Conservation (phyloP, 148 eudicot genomes). For the Limonium bicolor region DNA sequence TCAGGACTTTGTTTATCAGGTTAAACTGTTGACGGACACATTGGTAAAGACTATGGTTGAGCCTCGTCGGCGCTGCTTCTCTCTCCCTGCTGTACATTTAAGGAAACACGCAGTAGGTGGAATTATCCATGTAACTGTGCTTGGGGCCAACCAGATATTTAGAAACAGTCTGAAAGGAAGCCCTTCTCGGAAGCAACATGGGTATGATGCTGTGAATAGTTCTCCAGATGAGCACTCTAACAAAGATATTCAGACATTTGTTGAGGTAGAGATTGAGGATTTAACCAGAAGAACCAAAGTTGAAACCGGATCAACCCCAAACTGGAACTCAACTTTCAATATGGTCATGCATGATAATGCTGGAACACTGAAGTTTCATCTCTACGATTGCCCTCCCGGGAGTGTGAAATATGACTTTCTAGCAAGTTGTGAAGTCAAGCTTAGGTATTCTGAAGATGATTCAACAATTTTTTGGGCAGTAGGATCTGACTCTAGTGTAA, state of each 20-base stretch:
- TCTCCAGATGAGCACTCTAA: conserved; percentile 18
- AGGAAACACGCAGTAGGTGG: conserved; percentile 82
- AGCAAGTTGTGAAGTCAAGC: conserved; percentile 80
- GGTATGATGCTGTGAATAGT: conserved; percentile 14
- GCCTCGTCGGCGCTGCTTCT: conserved; percentile 78
- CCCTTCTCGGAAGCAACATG: conserved; percentile 31
- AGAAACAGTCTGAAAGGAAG: conserved; percentile 35
- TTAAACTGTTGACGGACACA: conserved; percentile 60
- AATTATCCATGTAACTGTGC: conserved; percentile 58
- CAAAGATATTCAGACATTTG: conserved; percentile 64
- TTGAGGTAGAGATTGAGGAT: conserved; percentile 89
- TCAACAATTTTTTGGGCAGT: conserved; percentile 90
- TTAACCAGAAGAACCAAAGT: conserved; percentile 67
- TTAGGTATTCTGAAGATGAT: conserved; percentile 62
- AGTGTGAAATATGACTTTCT: conserved; percentile 66
- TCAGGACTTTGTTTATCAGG: conserved; percentile 24
- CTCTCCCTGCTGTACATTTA: conserved; percentile 59
- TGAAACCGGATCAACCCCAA: conserved; percentile 52
- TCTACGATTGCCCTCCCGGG: conserved; percentile 64
- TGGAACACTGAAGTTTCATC: conserved; percentile 59
- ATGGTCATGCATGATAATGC: conserved; percentile 73
- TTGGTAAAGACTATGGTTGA: conserved; percentile 89
- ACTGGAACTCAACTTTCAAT: conserved; percentile 76
- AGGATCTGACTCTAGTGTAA: conserved; percentile 58
- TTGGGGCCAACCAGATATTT: conserved; percentile 50